These are phyloP conservation scores for Fraxinus velutina DNA, from an alignment of 305 asterid species.

Conservation along the genomic window DNA sequence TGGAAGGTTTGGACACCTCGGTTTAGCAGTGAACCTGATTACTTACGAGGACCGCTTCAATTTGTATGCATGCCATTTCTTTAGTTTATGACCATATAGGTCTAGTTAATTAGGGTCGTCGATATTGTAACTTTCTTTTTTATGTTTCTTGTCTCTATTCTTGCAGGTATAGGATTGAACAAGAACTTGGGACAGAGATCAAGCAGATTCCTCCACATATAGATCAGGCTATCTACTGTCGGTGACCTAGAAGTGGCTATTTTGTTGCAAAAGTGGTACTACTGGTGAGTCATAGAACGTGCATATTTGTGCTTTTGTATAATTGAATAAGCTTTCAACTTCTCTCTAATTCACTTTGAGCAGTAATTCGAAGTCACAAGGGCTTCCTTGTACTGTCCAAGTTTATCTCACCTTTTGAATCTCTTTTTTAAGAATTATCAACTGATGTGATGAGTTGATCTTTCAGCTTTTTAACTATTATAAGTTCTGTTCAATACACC, in stretches of 20 bases:
- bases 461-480: not conserved
- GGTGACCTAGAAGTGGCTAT: conserved; percentile 30
- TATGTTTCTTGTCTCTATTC: conserved; percentile 1
- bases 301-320: not conserved
- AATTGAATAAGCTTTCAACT: not conserved
- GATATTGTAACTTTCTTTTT: not conserved
- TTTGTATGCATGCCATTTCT: conserved; percentile 47
- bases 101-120: conserved; percentile 4
- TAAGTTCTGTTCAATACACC: not conserved
- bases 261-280: conserved; percentile 23
- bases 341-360: not conserved
- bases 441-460: not conserved
- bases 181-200: conserved; percentile 91
- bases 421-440: not conserved
- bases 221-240: conserved; percentile 86
- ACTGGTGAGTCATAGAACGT: conserved; percentile 35
- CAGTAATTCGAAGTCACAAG: not conserved
- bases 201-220: conserved; percentile 95
- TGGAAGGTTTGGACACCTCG: conserved; percentile 97
- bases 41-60: conserved; percentile 96
- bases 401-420: not conserved
- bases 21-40: conserved; percentile 87
- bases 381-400: not conserved
- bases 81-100: not conserved
- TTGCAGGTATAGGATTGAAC: conserved; percentile 87